Evolutionary conservation across 345 rosid species (phyloP), one percentile per base, ranked within the genome.

Genomic region (Abelmoschus esculentus): DNA sequence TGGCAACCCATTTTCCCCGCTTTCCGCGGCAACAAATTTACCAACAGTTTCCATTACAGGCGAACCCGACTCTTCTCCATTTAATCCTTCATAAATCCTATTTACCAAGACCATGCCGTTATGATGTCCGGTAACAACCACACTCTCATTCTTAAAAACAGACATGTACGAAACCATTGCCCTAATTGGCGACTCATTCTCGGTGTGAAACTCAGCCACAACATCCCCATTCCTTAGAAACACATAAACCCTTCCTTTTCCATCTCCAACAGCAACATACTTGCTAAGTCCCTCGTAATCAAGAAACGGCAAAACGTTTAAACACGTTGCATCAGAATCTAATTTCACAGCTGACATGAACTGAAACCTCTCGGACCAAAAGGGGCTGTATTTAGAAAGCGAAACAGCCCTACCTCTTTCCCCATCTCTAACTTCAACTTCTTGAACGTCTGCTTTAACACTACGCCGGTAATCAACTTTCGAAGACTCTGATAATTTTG

Each of bases 321-420:
- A 70, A 79, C 90, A 87, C 0, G 90, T 84, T 0, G 92, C 87
- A 58, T 82, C 85, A 15, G 89, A 86, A 72, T 83, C 84, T 60
- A 95, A 72, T 46, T 86, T 91, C 84, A 95, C 93, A 68, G 98
- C 96, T 1, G 96, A 91, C 32, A 83, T 79, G 73, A 90, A 90
- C 6, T 87, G 92, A 78, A 95, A 90, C 83, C 85, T 83, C 83
- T 95, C 99, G 0, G 96, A 88, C 98, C 98, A 95, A 57, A 84
- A 80, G 46, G 87, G 93, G 75, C 89, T 88, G 74, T 80, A 86
- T 75, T 87, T 91, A 0, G 90, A 85, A 12, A 90, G 85, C 0
- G 93, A 81, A 74, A 79, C 80, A 7, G 82, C 77, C 52, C 75
- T 81, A 8, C 66, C 73, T 77, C 78, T 83, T 74, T 75, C 90